These are phyloP conservation scores for Sporisorium sorghi DNA, from an alignment of 1,284 basidiomycete species.

Conservation along the genomic window DNA sequence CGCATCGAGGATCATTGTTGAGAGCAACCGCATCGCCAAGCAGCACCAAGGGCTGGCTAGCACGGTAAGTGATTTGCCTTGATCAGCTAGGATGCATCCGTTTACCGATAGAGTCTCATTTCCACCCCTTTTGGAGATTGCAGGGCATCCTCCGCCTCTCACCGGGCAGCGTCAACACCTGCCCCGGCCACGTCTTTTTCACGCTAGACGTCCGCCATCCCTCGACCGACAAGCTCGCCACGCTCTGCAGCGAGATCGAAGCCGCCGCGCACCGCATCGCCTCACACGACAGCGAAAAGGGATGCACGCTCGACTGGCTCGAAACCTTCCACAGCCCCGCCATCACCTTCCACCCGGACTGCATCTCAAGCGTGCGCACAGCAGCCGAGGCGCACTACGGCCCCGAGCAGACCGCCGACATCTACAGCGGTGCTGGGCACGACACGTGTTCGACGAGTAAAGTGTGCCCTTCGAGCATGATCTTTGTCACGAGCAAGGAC, in stretches of 20 bases:
- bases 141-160: slow-evolving; percentile 43
- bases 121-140: neutral
- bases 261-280: slow-evolving; percentile 25
- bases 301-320: slow-evolving; percentile 36
- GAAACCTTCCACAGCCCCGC: slow-evolving; percentile 44
- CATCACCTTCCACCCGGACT: slow-evolving; percentile 42
- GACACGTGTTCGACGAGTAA: slow-evolving; percentile 51
- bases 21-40: slow-evolving; percentile 46
- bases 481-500: slow-evolving; percentile 49
- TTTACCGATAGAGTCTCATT: neutral
- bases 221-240: slow-evolving; percentile 21
- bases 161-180: slow-evolving; percentile 47
- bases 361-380: slow-evolving; percentile 36
- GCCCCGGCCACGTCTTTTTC: slow-evolving; percentile 44
- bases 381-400: slow-evolving; percentile 37
- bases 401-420: slow-evolving; percentile 25
- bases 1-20: slow-evolving; percentile 42
- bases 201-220: slow-evolving; percentile 44
- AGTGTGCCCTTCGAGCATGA: slow-evolving; percentile 45
- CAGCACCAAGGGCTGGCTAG: slow-evolving; percentile 32
- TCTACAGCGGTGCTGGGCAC: slow-evolving; percentile 51
- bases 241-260: slow-evolving; percentile 32
- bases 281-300: slow-evolving; percentile 30
- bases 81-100: neutral
- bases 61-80: slow-evolving; percentile 44